These are phyloP conservation scores for Rutidosis leptorrhynchoides DNA, from an alignment of 129 eudicot genomes.

Conservation along the genomic window DNA sequence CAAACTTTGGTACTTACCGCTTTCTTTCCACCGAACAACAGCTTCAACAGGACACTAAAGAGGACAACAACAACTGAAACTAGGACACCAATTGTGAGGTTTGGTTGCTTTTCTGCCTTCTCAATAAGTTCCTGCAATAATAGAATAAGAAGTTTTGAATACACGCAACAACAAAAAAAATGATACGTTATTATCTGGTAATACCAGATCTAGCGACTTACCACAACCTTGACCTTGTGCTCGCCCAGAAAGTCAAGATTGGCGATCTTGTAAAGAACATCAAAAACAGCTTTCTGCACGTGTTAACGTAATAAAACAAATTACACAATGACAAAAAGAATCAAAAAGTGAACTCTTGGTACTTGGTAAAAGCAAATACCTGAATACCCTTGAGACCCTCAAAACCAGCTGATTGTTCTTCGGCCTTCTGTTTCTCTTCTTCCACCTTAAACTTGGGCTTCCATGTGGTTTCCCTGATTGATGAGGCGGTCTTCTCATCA, in stretches of 20 bases:
- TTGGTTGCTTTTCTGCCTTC: constrained; percentile 57
- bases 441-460: constrained; percentile 81
- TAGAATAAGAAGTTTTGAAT: not conserved
- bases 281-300: constrained; percentile 81
- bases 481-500: constrained; percentile 69
- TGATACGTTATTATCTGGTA: not conserved
- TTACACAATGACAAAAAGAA: not conserved
- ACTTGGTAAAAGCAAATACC: constrained; percentile 40
- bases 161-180: not conserved
- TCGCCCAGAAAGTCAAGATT: constrained; percentile 70
- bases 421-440: constrained; percentile 75
- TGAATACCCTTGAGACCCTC: constrained; percentile 67
- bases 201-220: constrained; percentile 20
- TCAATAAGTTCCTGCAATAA: constrained; percentile 42
- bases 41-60: constrained; percentile 43
- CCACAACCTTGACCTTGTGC: constrained; percentile 66
- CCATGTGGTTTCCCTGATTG: constrained; percentile 63
- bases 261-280: constrained; percentile 76
- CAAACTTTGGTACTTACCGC: constrained; percentile 36
- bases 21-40: constrained; percentile 71
- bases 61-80: constrained; percentile 39
- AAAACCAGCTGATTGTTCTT: constrained; percentile 52
- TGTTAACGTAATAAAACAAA: not conserved
- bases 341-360: not conserved
- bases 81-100: constrained; percentile 50